Percentiles rank a stretch among this genome's conserved stretches.
Evolutionary conservation across 2,329 filamentous ascomycete species (phyloP).

Genomic region (Cladosporium sp.): DNA sequence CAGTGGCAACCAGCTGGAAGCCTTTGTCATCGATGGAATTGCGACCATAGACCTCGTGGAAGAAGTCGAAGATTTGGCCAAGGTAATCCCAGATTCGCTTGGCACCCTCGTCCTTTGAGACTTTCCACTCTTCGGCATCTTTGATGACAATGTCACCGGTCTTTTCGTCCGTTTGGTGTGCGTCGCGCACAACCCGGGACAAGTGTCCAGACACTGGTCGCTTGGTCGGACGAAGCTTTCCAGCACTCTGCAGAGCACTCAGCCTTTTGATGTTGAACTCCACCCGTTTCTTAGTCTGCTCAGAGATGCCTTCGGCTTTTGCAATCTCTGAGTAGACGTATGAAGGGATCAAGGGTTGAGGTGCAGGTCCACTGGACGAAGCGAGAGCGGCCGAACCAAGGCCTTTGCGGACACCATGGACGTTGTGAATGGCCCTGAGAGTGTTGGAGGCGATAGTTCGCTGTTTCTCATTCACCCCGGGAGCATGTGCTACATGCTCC

Average conservation of each 20-base stretch:
- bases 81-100: slow-evolving; percentile 9
- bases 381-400: not conserved
- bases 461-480: not conserved
- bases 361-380: not conserved
- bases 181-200: not conserved
- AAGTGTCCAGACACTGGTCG: not conserved
- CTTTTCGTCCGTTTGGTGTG: not conserved
- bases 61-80: slow-evolving; percentile 1
- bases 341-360: not conserved
- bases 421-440: not conserved
- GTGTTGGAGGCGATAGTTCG: not conserved
- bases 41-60: slow-evolving; percentile 6
- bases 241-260: not conserved
- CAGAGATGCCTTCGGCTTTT: not conserved
- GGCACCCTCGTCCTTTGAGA: not conserved
- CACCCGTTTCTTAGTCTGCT: not conserved
- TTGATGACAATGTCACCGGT: not conserved
- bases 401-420: not conserved
- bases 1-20: slow-evolving; percentile 2
- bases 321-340: slow-evolving; percentile 7
- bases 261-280: not conserved
- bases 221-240: not conserved
- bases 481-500: not conserved
- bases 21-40: slow-evolving; percentile 13
- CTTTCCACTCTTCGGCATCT: not conserved